Evolutionary conservation across 108 stramenopile genomes (phyloP).

Genomic region (Skeletonema grethae): DNA sequence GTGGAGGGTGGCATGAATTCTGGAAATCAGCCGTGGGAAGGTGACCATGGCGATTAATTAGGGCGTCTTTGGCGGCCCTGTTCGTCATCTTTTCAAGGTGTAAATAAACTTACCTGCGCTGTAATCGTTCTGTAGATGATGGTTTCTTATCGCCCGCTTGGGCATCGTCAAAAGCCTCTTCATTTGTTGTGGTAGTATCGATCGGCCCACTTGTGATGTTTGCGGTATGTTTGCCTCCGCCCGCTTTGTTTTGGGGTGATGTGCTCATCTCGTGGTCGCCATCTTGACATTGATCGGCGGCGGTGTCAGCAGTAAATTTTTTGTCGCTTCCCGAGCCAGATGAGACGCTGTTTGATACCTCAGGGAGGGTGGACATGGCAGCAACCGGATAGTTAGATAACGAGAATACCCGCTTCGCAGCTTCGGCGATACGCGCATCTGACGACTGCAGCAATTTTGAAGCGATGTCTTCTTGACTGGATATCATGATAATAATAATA

Average conservation of each 20-base stretch:
- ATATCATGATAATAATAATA: background rate
- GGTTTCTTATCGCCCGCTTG: constrained; percentile 24
- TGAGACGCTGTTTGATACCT: background rate
- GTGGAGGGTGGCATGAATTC: background rate
- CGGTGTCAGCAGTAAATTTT: background rate
- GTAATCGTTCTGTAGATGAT: constrained; percentile 42
- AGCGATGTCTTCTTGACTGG: constrained; percentile 30
- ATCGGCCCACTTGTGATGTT: constrained; percentile 7
- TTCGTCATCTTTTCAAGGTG: background rate
- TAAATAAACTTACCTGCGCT: constrained; percentile 37
- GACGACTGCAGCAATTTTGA: constrained; percentile 45
- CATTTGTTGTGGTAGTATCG: constrained; percentile 7
- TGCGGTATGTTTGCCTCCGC: constrained; percentile 11
- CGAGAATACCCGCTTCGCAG: constrained; percentile 49
- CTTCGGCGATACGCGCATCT: constrained; percentile 47
- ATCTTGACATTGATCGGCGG: background rate
- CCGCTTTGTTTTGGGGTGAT: background rate
- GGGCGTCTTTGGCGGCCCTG: constrained; percentile 1
- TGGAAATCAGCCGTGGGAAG: background rate
- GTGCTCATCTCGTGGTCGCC: background rate
- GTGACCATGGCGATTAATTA: background rate
- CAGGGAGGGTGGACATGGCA: constrained; percentile 8
- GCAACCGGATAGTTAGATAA: constrained; percentile 4
- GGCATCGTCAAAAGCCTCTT: background rate
- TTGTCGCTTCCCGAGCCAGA: background rate